Percentiles rank a stretch among this genome's conserved stretches.
These are phyloP conservation scores for Paragyromitra xinjiangensis DNA, from an alignment of 495 filamentous ascomycete species.

Conservation along the genomic window DNA sequence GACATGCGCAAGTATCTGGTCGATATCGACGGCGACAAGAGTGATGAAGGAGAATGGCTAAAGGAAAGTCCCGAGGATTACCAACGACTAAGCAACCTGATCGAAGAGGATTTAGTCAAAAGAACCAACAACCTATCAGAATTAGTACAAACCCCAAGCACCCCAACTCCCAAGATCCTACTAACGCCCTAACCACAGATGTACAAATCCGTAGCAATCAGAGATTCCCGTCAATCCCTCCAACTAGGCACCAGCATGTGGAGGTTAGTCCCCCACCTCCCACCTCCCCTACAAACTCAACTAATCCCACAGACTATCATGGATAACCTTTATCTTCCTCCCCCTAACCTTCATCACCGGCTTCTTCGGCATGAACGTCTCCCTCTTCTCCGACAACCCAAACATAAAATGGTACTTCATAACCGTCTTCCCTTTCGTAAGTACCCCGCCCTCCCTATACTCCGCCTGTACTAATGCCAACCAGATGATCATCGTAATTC, in stretches of 20 bases:
- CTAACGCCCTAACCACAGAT: slow-evolving; percentile 56
- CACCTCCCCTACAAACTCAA: neutral
- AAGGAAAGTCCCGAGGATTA: slow-evolving; percentile 60
- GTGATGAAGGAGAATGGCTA: slow-evolving; percentile 60
- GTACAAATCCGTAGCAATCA: slow-evolving; percentile 67
- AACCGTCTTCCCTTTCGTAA: slow-evolving; percentile 60
- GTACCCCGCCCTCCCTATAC: neutral
- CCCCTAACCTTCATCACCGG: slow-evolving; percentile 65
- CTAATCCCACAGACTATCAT: slow-evolving; percentile 52
- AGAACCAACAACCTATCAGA: slow-evolving; percentile 63
- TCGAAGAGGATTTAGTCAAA: slow-evolving; percentile 65
- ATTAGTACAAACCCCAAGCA: slow-evolving; percentile 29
- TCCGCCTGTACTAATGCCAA: neutral
- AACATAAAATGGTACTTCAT: slow-evolving; percentile 66
- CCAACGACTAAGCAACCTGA: slow-evolving; percentile 60
- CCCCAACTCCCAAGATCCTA: neutral
- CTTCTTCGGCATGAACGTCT: slow-evolving; percentile 68
- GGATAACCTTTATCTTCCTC: slow-evolving; percentile 67
- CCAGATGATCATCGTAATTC: slow-evolving; percentile 60
- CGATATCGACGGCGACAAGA: slow-evolving; percentile 55
- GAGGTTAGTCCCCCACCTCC: slow-evolving; percentile 56
- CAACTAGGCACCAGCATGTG: slow-evolving; percentile 64
- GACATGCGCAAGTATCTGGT: slow-evolving; percentile 62
- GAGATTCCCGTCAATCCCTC: slow-evolving; percentile 64
- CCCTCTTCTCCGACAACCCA: slow-evolving; percentile 60